Evolutionary conservation across 768 basidiomycete genomes (phyloP), one percentile per base, ranked within the genome.

Genomic region (Neoboletus subvelutipes): DNA sequence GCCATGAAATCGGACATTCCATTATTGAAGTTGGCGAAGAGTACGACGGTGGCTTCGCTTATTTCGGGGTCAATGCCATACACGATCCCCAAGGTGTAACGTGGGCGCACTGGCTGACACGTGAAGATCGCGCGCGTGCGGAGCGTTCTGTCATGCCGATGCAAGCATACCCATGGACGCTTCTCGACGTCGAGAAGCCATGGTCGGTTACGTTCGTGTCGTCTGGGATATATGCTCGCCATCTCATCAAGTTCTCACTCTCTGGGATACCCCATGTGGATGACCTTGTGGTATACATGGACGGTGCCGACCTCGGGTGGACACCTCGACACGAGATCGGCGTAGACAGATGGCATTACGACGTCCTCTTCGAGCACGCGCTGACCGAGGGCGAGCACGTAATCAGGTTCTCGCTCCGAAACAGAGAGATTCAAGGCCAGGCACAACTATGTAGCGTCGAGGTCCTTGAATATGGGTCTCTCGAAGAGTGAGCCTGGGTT

Each of bases 371-470:
- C 5, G 66, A 78, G 15, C 64, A 64, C 0, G 63, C 72, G 12
- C 66, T 92, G 48, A 59, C 52, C 20, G 70, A 62, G 4, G 89
- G 88, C 11, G 67, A 68, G 47, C 90, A 92, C 65, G 75, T 80
- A 52, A 59, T 92, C 42, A 74, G 65, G 50, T 92, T 92, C 62
- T 75, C 69, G 17, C 74, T 92, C 50, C 67, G 76, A 45, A 81
- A 85, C 55, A 61, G 51, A 18, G 73, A 69, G 15, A 67, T 78
- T 24, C 76, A 82, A 56, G 85, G 83, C 17, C 68, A 67, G 18
- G 88, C 87, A 22, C 90, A 92, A 62, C 71, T 92, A n/a, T 92
- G 90, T 64, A 91, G 84, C 57, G 79, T 82, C 8, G 90, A 92
- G 67, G 71, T 88, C 17, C 65, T 91, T 20, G 90, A 92, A 68